Evolutionary conservation across 768 basidiomycete species (phyloP).

Genomic region (Tricholoma hemisulphureum): DNA sequence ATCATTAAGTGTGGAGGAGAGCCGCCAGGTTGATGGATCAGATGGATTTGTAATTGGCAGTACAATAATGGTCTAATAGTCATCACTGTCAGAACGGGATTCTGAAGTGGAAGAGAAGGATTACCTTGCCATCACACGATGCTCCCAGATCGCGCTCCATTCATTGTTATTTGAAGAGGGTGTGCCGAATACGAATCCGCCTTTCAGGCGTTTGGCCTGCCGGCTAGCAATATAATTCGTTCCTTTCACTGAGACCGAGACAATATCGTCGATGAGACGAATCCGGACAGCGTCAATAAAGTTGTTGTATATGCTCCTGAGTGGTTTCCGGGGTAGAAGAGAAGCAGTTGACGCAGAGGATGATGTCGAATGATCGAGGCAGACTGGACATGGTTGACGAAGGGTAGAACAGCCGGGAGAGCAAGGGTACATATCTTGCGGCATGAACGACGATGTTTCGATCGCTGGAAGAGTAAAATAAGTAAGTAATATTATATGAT

Average conservation of each 20-base stretch:
- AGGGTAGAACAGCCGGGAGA: slow-evolving; percentile 45
- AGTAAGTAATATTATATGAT: too few relatives aligned
- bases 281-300: slow-evolving; percentile 67
- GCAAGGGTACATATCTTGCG: slow-evolving; percentile 52
- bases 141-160: slow-evolving; percentile 69
- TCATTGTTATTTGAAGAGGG: slow-evolving; percentile 43
- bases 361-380: slow-evolving; percentile 22
- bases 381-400: slow-evolving; percentile 38
- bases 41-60: slow-evolving; percentile 57
- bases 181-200: slow-evolving; percentile 62
- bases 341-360: slow-evolving; percentile 18
- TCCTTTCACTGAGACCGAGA: slow-evolving; percentile 38
- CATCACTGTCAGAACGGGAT: slow-evolving; percentile 11
- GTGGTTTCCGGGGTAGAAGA: slow-evolving; percentile 42
- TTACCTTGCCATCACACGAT: slow-evolving; percentile 49
- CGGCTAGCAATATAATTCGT: slow-evolving; percentile 25
- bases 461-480: slow-evolving; percentile 30
- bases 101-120: neutral
- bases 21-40: slow-evolving; percentile 28
- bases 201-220: slow-evolving; percentile 49
- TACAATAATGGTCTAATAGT: slow-evolving; percentile 58
- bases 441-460: slow-evolving; percentile 45
- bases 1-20: slow-evolving; percentile 49
- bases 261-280: slow-evolving; percentile 52
- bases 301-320: slow-evolving; percentile 43